These are phyloP conservation scores for Alternaria infectoria DNA, from an alignment of 2,329 filamentous ascomycete genomes.

Conservation along the genomic window DNA sequence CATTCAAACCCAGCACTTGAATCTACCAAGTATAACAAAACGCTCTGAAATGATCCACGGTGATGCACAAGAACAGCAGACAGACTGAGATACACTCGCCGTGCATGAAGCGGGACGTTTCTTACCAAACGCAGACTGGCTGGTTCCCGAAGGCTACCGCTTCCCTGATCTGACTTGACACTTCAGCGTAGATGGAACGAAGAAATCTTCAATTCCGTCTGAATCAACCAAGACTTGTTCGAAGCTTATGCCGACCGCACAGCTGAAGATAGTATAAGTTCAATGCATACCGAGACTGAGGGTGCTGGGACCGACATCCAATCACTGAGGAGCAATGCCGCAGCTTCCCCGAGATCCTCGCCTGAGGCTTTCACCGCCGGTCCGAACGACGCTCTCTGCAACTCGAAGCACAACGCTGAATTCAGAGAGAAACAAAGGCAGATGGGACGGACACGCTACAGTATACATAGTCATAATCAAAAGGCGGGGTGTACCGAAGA, in stretches of 20 bases:
- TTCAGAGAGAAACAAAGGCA: no score
- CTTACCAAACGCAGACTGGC: background rate
- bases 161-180: background rate
- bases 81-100: background rate
- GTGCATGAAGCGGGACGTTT: background rate
- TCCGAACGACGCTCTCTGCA: background rate
- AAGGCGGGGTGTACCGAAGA: background rate
- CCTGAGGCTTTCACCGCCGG: constrained; percentile 5
- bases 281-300: background rate
- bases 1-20: background rate
- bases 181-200: background rate
- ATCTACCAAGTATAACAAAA: background rate
- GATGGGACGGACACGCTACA: no score
- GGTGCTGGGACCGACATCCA: constrained; percentile 12
- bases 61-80: background rate
- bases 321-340: constrained; percentile 32
- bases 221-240: background rate
- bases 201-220: background rate
- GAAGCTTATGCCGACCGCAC: background rate
- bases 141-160: background rate
- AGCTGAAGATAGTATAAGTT: background rate
- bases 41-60: background rate
- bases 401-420: background rate
- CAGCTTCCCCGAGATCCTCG: constrained; percentile 30
- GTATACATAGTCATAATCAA: background rate